Evolutionary conservation across 2,329 filamentous ascomycete species (phyloP).

Genomic region (Sphaerostilbella broomeana): DNA sequence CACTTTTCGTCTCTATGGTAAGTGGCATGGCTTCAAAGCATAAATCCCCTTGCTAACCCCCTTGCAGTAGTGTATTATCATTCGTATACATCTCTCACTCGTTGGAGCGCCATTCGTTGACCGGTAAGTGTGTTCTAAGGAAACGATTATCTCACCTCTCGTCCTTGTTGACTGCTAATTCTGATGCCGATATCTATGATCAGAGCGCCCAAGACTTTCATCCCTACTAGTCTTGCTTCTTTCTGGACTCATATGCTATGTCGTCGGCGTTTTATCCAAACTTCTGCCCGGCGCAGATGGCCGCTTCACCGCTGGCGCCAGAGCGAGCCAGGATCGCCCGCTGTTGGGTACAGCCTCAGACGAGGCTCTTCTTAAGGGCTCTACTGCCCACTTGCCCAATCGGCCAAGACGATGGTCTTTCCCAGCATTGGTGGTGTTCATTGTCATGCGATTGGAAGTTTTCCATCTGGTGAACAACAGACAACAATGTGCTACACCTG

Average conservation of each 20-base stretch:
- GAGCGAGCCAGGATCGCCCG: slow-evolving; percentile 15
- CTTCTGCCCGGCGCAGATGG: slow-evolving; percentile 43
- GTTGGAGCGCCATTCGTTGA: slow-evolving; percentile 42
- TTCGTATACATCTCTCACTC: slow-evolving; percentile 43
- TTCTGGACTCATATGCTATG: slow-evolving; percentile 36
- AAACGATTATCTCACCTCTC: too few relatives aligned
- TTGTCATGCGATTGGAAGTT: slow-evolving; percentile 43
- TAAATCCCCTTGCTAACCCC: neutral
- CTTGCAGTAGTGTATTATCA: slow-evolving; percentile 37
- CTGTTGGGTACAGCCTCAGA: slow-evolving; percentile 16
- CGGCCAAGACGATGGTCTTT: slow-evolving; percentile 42
- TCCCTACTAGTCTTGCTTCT: slow-evolving; percentile 41
- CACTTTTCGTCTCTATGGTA: slow-evolving; percentile 13
- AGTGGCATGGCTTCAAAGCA: neutral
- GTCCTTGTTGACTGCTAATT: too few relatives aligned
- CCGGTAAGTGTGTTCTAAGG: slow-evolving; percentile 38
- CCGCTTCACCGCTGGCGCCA: slow-evolving; percentile 32
- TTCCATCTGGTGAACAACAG: slow-evolving; percentile 39
- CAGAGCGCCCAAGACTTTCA: slow-evolving; percentile 45
- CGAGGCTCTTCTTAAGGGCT: slow-evolving; percentile 28
- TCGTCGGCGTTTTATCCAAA: slow-evolving; percentile 35
- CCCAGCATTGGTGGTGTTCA: slow-evolving; percentile 36
- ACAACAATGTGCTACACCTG: slow-evolving; percentile 44
- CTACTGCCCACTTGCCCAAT: slow-evolving; percentile 32
- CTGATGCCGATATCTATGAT: too few relatives aligned